A percentile compares a stretch with the other conserved stretches of the same genome.
These are phyloP conservation scores for Cryptococcus floricola DNA, from an alignment of 1,284 basidiomycete species.

Conservation along the genomic window DNA sequence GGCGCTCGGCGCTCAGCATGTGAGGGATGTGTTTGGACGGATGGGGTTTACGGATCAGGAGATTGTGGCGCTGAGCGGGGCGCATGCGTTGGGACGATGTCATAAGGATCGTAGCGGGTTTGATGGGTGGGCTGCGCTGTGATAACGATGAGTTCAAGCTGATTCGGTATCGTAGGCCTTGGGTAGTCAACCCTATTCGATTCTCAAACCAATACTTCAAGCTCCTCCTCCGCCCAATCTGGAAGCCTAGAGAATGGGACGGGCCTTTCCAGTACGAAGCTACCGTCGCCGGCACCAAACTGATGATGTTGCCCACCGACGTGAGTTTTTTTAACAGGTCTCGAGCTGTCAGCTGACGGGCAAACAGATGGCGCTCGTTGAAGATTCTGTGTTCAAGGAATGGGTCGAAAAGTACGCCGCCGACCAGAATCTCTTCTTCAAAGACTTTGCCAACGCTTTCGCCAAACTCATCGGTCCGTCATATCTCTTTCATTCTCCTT, in stretches of 20 bases:
- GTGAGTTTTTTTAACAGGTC: constrained; percentile 19
- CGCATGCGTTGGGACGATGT: constrained; percentile 53
- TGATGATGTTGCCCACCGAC: constrained; percentile 58
- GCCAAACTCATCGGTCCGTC: constrained; percentile 44
- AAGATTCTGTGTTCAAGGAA: constrained; percentile 46
- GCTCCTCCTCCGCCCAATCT: constrained; percentile 52
- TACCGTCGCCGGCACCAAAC: constrained; percentile 49
- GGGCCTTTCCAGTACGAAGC: constrained; percentile 53
- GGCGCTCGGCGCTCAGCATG: constrained; percentile 52
- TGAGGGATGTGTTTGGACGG: constrained; percentile 53
- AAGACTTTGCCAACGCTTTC: constrained; percentile 53
- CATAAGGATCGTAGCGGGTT: constrained; percentile 53
- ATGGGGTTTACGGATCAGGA: constrained; percentile 58
- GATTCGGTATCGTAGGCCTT: constrained; percentile 21
- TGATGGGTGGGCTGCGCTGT: constrained; percentile 39
- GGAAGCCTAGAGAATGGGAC: constrained; percentile 55
- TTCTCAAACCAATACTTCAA: constrained; percentile 55
- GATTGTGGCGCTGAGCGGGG: constrained; percentile 57
- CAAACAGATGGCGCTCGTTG: constrained; percentile 48
- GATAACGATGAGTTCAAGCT: neutral
- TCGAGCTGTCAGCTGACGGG: constrained; percentile 7
- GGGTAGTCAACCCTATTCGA: constrained; percentile 52
- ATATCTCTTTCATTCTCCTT: neutral
- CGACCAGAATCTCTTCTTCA: constrained; percentile 56
- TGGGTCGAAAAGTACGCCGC: constrained; percentile 54